Evolutionary conservation across 1,284 basidiomycete genomes (phyloP).

Genomic region (Naganishia albida): DNA sequence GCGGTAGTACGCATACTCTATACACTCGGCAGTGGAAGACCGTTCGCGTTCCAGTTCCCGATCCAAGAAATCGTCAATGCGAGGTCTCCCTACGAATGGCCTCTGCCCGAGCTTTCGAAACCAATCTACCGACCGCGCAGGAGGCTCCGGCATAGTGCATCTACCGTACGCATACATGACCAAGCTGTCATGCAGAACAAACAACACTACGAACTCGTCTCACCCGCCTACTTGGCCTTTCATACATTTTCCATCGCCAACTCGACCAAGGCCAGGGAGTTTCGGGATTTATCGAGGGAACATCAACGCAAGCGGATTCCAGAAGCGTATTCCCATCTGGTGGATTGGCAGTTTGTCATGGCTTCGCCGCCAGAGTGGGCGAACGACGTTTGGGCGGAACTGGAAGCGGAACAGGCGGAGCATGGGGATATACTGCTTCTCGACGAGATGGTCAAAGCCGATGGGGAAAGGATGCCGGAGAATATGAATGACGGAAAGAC

Average conservation of each 20-base stretch:
- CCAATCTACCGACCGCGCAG: slow-evolving; percentile 20
- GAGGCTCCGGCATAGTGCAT: slow-evolving; percentile 15
- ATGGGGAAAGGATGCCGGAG: slow-evolving; percentile 27
- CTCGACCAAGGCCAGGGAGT: slow-evolving; percentile 20
- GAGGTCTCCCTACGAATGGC: slow-evolving; percentile 17
- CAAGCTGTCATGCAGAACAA: slow-evolving; percentile 16
- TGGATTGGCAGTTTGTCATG: slow-evolving; percentile 34
- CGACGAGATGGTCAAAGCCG: slow-evolving; percentile 26
- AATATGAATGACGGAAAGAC: slow-evolving; percentile 32
- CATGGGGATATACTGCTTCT: slow-evolving; percentile 30
- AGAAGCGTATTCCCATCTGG: slow-evolving; percentile 22
- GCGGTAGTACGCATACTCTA: background rate
- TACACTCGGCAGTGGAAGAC: slow-evolving; percentile 12
- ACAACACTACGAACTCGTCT: slow-evolving; percentile 27
- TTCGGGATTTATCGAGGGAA: slow-evolving; percentile 25
- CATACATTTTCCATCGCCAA: slow-evolving; percentile 29
- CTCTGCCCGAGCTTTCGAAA: slow-evolving; percentile 20
- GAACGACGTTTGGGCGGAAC: slow-evolving; percentile 17
- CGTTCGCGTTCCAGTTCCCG: slow-evolving; percentile 26
- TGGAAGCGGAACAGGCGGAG: slow-evolving; percentile 29
- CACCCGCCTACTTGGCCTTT: slow-evolving; percentile 29
- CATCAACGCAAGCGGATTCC: slow-evolving; percentile 28
- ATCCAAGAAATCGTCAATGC: slow-evolving; percentile 28
- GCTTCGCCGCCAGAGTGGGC: slow-evolving; percentile 22
- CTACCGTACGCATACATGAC: slow-evolving; percentile 13